Evolutionary conservation across 1,284 basidiomycete species (phyloP), one percentile per base, ranked within the genome.

Genomic region (Moesziomyces globuligerus): DNA sequence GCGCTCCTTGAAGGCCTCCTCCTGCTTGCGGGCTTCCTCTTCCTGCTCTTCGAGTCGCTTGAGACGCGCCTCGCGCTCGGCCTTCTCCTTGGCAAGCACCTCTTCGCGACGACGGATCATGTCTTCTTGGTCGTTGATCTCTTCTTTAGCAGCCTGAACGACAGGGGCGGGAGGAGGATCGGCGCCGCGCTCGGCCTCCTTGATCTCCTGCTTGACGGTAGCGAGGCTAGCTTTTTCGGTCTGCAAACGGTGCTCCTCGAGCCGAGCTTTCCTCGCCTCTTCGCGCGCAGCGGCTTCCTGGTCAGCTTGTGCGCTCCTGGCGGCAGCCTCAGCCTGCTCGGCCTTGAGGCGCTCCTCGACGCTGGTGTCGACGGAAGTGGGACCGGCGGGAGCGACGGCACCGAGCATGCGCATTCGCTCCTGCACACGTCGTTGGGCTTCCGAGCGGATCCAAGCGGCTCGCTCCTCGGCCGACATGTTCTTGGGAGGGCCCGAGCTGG

Each of bases 361-460:
- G 20, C 70, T 69, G 18, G 61, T 65, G 44, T 81, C 80, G 24
- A 79, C 66, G 9, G 66, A 24, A 18, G 59, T 49, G 28, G 72
- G 58, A 25, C 44, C 48, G n/a, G 89, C 83, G 7, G 74, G 67
- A 7, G 76, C 80, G 1, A 87, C 85, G 3, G 91, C 86, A 15
- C 96, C 95, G 3, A 98, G 87, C 9, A 90, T 90, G 38, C 89
- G 88, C 87, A 92, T 93, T 28, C 95, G 90, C 40, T 90, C 93
- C 75, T 93, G 89, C 34, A 97, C 88, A 41, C 91, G 88, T 20
- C 89, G 87, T 78, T 92, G 89, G 1, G 93, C 95, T 81, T 96
- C 89, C 3, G 89, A 89, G 18, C 89, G 89, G 69, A 92, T 88
- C 80, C 87, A 93, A 0, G 91, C 92, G 52, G 88, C 86, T 10